Conservation (phyloP, 106 monocot genomes). For the Vanilla planifolia region DNA sequence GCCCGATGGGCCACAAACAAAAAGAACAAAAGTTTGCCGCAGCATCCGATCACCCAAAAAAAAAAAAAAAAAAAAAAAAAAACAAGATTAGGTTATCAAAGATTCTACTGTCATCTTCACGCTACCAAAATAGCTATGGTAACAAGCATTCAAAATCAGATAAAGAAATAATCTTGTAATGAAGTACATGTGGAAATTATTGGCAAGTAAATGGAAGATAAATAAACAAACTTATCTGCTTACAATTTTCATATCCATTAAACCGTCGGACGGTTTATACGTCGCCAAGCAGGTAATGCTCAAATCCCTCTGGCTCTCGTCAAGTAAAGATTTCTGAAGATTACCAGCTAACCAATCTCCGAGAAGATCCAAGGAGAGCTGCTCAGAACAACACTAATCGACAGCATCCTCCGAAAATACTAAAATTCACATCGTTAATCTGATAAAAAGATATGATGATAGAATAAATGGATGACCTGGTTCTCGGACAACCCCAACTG, state of each 20-base stretch:
- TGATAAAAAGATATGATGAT: neutral
- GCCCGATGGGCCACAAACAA: too few relatives aligned
- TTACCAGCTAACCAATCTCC: slow-evolving; percentile 36
- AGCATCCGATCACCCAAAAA: too few relatives aligned
- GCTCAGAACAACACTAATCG: slow-evolving; percentile 15
- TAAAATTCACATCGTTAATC: slow-evolving; percentile 2
- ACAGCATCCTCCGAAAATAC: neutral
- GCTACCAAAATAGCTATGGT: too few relatives aligned
- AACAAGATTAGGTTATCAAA: too few relatives aligned
- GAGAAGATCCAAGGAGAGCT: slow-evolving; percentile 50
- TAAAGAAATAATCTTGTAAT: too few relatives aligned
- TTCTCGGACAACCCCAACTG: slow-evolving; percentile 69
- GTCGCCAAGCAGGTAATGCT: slow-evolving; percentile 38
- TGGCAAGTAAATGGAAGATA: neutral
- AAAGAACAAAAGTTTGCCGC: too few relatives aligned
- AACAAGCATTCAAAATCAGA: too few relatives aligned
- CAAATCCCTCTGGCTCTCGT: slow-evolving; percentile 12
- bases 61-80: too few relatives aligned
- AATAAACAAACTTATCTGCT: slow-evolving; percentile 11
- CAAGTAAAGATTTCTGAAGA: slow-evolving; percentile 21
- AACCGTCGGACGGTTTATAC: slow-evolving; percentile 54
- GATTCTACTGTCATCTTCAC: too few relatives aligned
- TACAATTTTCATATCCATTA: slow-evolving; percentile 71
- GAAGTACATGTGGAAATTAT: too few relatives aligned
- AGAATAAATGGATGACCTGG: slow-evolving; percentile 17